Evolutionary conservation across 495 filamentous ascomycete genomes (phyloP), one percentile per base, ranked within the genome.

Genomic region (Hypoxylon perforatum): DNA sequence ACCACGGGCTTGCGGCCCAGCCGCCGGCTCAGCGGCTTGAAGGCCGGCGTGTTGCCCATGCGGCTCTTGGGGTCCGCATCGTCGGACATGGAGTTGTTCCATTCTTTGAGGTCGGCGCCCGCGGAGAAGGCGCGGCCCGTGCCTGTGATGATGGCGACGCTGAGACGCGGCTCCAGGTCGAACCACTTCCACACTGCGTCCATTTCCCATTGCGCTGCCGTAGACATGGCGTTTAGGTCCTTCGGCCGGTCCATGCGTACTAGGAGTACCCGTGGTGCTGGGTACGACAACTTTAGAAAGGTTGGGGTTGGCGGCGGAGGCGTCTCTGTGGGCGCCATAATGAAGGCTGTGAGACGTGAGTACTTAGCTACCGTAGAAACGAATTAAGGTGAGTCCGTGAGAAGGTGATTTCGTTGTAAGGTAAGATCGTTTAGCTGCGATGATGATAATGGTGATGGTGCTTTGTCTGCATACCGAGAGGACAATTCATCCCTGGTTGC

Each of bases 1-100:
- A 96, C 88, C 19, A 96, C 80, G 3, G 92, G 92, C 65, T 90
- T 90, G 73, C 85, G 87, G 22, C 83, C 85, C 5, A 64, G 63
- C 12, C 82, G 72, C 57, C 83, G 79, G 48, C 80, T 83, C 14
- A 85, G 70, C 2, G 82, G 82, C 33, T 77, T 78, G 56, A 86
- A 86, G 38, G 82, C 82, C 5, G 90, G 90, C 59, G 85, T 81
- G 52, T 82, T 84, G 3, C 78, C 82, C 60, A 68, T 64, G 39
- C 74, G 57, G 46, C 57, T 65, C 47, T 67, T 76, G 9, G 74
- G 72, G 12, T 77, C 77, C 5, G 62, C 57, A 23, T 75, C 64
- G 19, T 67, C 70, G 11, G 61, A 57, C 68, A 70, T 68, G 15
- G 67, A 71, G 25, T 57, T 50, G 48, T 82, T 73, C 80, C 79